Evolutionary conservation across 169 alveolate species (phyloP).

Genomic region (Cryptosporidium baileyi): DNA sequence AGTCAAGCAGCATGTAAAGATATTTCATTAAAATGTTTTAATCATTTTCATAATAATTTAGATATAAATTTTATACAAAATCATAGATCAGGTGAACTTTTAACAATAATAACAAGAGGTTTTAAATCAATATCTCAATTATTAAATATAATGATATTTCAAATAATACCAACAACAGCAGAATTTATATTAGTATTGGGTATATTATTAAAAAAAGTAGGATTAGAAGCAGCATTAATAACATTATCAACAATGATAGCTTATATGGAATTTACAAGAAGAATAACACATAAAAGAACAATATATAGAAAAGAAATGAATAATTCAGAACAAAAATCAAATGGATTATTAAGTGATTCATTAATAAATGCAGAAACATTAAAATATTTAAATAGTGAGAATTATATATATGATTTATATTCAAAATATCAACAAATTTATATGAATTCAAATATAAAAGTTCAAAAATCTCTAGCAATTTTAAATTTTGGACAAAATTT

Average conservation of each 20-base stretch:
- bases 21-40: conserved; percentile 70
- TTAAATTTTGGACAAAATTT: conserved; percentile 78
- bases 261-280: conserved; percentile 81
- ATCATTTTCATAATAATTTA: conserved; percentile 70
- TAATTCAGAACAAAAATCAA: conserved; percentile 81
- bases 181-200: conserved; percentile 82
- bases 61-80: conserved; percentile 78
- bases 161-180: conserved; percentile 80
- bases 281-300: conserved; percentile 82
- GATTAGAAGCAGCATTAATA: conserved; percentile 80
- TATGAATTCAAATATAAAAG: conserved; percentile 69
- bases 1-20: conserved; percentile 75
- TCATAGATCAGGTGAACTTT: conserved; percentile 74
- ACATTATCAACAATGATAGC: conserved; percentile 80
- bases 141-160: conserved; percentile 74
- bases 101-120: conserved; percentile 75
- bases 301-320: conserved; percentile 81
- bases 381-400: conserved; percentile 20
- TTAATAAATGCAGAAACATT: conserved; percentile 82
- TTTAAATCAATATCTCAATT: conserved; percentile 71
- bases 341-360: conserved; percentile 82
- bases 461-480: conserved; percentile 74
- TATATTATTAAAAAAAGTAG: conserved; percentile 82
- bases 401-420: conserved; percentile 8
- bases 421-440: conserved; percentile 21